These are phyloP conservation scores for Punctularia strigosozonata DNA, from an alignment of 768 basidiomycete species.

Conservation along the genomic window DNA sequence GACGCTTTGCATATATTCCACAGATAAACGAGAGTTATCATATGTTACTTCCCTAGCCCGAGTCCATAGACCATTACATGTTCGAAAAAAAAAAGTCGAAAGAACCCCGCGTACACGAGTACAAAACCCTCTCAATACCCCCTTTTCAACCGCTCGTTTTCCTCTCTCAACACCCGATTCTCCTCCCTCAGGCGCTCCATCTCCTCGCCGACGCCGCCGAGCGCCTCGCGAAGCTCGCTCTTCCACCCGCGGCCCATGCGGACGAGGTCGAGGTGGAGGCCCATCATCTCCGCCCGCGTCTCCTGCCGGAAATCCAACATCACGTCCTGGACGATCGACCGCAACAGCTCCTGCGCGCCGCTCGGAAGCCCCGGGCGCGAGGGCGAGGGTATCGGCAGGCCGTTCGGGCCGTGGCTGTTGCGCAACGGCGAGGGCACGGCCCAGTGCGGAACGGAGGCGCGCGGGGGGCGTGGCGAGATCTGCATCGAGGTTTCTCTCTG, in stretches of 20 bases:
- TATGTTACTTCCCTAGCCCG: no score
- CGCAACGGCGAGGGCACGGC: slow-evolving; percentile 11
- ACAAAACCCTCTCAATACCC: slow-evolving; percentile 14
- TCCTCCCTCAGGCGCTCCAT: slow-evolving; percentile 32
- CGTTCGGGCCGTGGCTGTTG: no score
- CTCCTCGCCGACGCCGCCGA: slow-evolving; percentile 54
- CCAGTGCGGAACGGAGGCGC: slow-evolving; percentile 6
- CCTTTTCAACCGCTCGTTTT: slow-evolving; percentile 45
- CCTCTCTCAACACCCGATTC: slow-evolving; percentile 45
- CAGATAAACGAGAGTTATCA: no score
- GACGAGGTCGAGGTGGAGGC: slow-evolving; percentile 62
- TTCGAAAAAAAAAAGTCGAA: no score
- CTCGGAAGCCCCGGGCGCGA: slow-evolving; percentile 19
- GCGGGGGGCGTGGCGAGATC: slow-evolving; percentile 8
- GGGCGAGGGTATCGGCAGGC: no score
- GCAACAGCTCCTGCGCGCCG: slow-evolving; percentile 48
- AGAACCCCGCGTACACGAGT: no score
- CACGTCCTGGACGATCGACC: slow-evolving; percentile 54
- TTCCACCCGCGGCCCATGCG: slow-evolving; percentile 63
- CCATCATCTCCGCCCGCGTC: slow-evolving; percentile 59
- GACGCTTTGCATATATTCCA: no score
- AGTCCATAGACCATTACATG: no score
- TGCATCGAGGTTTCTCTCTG: slow-evolving; percentile 11
- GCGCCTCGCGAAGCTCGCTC: slow-evolving; percentile 45
- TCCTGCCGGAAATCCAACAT: slow-evolving; percentile 67